Base-by-base conservation (phyloP, 169 alveolate genomes). In the Plasmodium vivax region DNA sequence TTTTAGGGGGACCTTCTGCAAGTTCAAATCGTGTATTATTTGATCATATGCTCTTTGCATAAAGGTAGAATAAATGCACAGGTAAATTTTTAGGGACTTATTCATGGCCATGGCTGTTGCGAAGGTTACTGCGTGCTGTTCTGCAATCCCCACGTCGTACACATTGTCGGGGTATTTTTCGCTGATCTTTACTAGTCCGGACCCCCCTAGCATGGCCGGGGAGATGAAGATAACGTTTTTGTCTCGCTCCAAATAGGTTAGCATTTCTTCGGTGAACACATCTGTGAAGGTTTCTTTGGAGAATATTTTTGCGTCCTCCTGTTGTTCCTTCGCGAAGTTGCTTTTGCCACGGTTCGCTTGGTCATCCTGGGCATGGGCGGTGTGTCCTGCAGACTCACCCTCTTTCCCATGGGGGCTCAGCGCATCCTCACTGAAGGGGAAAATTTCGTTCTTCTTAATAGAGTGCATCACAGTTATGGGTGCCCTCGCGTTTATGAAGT, bases 81-180 rank as follows among this genome's bases (percentile, higher is more conserved):
- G 93, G 85, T 96, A 96, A 41, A 98, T 97, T 73, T 96, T 97
- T 62, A 95, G 91, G 4, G 84, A 90, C 8, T 97, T 98, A 79
- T 93, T 96, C 72, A 95, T 94, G 3, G 98, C 98, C 93, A 97
- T 83, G 19, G 98, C 98, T 2, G 98, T 98, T 23, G 97, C 91
- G 62, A 98, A 97, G 23, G 98, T 97, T 38, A 96, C 98, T 10
- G 98, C 98, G 84, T 98, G 98, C 90, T 97, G 99, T 84, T 98
- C 99, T 3, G 98, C 98, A 30, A 98, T 98, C 12, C 98, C 99
- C 0, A 98, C 99, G 85, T 98, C 99, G 82, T 97, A 97, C 84
- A 94, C 95, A 92, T 97, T 95, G 23, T 95, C 92, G n/a, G 97
- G 98, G 84, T 73, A 95, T 47, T 41, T 87, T 68, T 58, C 75